phyloP scores from a whole-genome alignment of 805 yeast species.

The Kazachstania psychrophila region DNA sequence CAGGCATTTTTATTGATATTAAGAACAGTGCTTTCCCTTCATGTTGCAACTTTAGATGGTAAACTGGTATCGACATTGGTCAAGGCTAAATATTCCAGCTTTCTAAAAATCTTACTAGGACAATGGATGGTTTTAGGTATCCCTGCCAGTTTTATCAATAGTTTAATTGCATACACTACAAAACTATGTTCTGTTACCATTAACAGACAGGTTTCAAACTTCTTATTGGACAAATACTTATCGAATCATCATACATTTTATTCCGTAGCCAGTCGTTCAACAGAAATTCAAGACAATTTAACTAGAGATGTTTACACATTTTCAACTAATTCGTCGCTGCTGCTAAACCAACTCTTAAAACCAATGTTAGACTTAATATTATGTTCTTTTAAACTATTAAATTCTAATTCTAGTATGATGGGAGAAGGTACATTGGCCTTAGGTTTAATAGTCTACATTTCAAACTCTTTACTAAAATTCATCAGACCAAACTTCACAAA shows the following conservation, averaged over 20 bases:
- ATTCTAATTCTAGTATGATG: slow-evolving; percentile 35
- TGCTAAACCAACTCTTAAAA: slow-evolving; percentile 76
- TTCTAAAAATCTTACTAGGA: slow-evolving; percentile 47
- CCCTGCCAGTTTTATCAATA: slow-evolving; percentile 76
- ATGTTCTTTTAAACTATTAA: slow-evolving; percentile 69
- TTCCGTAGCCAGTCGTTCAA: slow-evolving; percentile 15
- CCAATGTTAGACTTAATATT: slow-evolving; percentile 72
- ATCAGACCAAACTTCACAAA: slow-evolving; percentile 88
- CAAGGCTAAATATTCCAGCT: slow-evolving; percentile 54
- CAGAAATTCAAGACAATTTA: slow-evolving; percentile 31
- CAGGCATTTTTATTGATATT: slow-evolving; percentile 54
- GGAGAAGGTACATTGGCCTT: slow-evolving; percentile 71
- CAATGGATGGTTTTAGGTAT: slow-evolving; percentile 79
- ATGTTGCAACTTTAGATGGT: slow-evolving; percentile 84
- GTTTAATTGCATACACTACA: slow-evolving; percentile 55
- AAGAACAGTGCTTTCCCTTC: slow-evolving; percentile 66
- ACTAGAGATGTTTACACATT: slow-evolving; percentile 73
- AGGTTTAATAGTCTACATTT: slow-evolving; percentile 71
- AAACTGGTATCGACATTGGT: slow-evolving; percentile 72
- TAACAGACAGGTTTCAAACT: slow-evolving; percentile 54
- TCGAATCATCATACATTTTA: slow-evolving; percentile 39
- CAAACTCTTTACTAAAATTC: slow-evolving; percentile 61
- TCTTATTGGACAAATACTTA: slow-evolving; percentile 59
- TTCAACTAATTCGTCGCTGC: slow-evolving; percentile 56
- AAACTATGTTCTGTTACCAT: slow-evolving; percentile 48